Conservation (phyloP, 306 rosid species). For the Castanea crenata region DNA sequence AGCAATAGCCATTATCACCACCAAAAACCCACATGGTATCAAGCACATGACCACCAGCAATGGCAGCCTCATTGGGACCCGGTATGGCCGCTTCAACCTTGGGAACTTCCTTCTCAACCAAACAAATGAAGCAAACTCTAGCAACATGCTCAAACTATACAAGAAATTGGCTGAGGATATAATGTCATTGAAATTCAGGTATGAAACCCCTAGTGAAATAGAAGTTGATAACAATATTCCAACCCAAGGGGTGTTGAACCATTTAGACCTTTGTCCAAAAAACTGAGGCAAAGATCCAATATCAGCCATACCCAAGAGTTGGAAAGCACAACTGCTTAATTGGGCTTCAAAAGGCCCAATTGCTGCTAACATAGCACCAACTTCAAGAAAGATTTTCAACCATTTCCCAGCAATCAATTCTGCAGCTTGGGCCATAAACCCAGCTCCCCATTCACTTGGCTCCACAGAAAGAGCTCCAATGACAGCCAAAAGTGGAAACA, state of each 20-base stretch:
- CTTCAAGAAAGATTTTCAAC: slow-evolving; percentile 45
- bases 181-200: slow-evolving; percentile 34
- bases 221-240: slow-evolving; percentile 46
- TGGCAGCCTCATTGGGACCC: slow-evolving; percentile 44
- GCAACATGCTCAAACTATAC: slow-evolving; percentile 55
- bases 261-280: slow-evolving; percentile 32
- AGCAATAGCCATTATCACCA: slow-evolving; percentile 44
- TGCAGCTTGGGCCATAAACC: slow-evolving; percentile 50
- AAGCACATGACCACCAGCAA: slow-evolving; percentile 42
- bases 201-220: slow-evolving; percentile 42
- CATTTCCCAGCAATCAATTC: slow-evolving; percentile 55
- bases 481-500: slow-evolving; percentile 50
- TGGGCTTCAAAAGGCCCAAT: slow-evolving; percentile 66
- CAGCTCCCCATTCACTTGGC: slow-evolving; percentile 27
- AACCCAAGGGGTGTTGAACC: slow-evolving; percentile 65
- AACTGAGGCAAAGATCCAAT: slow-evolving; percentile 46
- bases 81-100: slow-evolving; percentile 30
- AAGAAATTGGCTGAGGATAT: slow-evolving; percentile 46
- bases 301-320: slow-evolving; percentile 62
- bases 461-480: slow-evolving; percentile 44
- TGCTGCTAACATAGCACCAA: slow-evolving; percentile 55
- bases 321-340: slow-evolving; percentile 59
- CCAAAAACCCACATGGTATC: slow-evolving; percentile 47
- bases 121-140: slow-evolving; percentile 58
- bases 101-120: slow-evolving; percentile 57